These are phyloP conservation scores for Coniella lustricola DNA, from an alignment of 2,329 filamentous ascomycete species.

Conservation along the genomic window DNA sequence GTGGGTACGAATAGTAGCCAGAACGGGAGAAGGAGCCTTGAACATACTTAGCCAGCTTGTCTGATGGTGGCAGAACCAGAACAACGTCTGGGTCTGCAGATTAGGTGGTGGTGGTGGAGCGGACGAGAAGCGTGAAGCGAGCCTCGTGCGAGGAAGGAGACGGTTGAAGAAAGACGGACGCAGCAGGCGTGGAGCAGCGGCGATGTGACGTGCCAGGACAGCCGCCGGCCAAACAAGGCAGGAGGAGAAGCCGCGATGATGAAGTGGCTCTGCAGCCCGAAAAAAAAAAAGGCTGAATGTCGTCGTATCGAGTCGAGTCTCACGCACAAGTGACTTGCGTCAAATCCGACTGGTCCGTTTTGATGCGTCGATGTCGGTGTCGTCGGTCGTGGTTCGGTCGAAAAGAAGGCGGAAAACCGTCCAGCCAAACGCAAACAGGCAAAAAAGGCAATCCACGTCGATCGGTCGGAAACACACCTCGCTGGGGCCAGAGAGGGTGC, in stretches of 20 bases:
- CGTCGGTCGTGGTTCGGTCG: too few relatives aligned
- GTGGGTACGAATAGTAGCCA: background rate
- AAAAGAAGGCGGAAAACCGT: background rate
- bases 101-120: slow-evolving; percentile 6
- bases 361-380: too few relatives aligned
- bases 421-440: background rate
- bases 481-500: slow-evolving; percentile 7
- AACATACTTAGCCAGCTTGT: slow-evolving; percentile 18
- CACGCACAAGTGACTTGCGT: too few relatives aligned
- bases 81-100: slow-evolving; percentile 11
- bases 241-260: background rate
- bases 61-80: slow-evolving; percentile 12
- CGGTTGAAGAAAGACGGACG: background rate
- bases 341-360: too few relatives aligned
- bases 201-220: slow-evolving; percentile 7
- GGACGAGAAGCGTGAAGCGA: background rate
- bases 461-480: slow-evolving; percentile 1
- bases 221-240: background rate
- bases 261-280: background rate
- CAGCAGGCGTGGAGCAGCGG: slow-evolving; percentile 2
- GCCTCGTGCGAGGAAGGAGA: background rate
- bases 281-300: too few relatives aligned
- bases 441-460: background rate
- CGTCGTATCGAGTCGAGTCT: too few relatives aligned
- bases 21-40: slow-evolving; percentile 1